phyloP scores from a whole-genome alignment of 495 filamentous ascomycete species.

The Talaromyces stipitatus region DNA sequence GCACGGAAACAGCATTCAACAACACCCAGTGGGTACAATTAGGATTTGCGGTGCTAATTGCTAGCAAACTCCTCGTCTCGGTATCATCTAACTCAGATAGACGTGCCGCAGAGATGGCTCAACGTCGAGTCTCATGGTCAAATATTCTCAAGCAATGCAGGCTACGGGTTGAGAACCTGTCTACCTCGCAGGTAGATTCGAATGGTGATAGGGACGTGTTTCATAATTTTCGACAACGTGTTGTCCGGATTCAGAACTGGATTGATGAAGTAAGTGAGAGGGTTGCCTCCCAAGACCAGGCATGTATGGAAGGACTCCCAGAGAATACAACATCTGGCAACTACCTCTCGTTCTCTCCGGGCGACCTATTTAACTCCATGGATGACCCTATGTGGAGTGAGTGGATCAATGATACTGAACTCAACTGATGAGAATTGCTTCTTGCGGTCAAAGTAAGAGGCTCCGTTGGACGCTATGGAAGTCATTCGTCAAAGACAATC shows the following conservation, averaged over 20 bases:
- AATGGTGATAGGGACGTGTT: constrained; percentile 15
- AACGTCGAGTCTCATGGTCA: neutral
- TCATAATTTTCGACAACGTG: constrained; percentile 8
- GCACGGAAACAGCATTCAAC: constrained; percentile 12
- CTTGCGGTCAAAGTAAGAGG: neutral
- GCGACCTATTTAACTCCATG: neutral
- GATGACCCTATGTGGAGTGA: neutral
- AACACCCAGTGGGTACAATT: constrained; percentile 21
- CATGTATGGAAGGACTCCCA: neutral
- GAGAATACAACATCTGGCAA: neutral
- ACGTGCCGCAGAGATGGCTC: neutral
- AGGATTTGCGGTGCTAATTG: constrained; percentile 16
- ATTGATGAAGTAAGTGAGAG: neutral
- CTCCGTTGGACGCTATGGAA: neutral
- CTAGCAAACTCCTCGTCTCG: constrained; percentile 8
- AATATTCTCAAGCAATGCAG: constrained; percentile 9
- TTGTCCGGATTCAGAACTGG: constrained; percentile 9
- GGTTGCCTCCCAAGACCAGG: neutral
- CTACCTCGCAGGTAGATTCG: constrained; percentile 9
- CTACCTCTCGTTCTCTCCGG: neutral
- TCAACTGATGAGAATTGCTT: neutral
- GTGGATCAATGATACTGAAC: neutral
- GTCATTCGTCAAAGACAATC: neutral
- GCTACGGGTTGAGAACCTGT: constrained; percentile 10
- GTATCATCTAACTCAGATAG: neutral